Evolutionary conservation across 169 alveolate species (phyloP).

Genomic region (Neospora caninum): DNA sequence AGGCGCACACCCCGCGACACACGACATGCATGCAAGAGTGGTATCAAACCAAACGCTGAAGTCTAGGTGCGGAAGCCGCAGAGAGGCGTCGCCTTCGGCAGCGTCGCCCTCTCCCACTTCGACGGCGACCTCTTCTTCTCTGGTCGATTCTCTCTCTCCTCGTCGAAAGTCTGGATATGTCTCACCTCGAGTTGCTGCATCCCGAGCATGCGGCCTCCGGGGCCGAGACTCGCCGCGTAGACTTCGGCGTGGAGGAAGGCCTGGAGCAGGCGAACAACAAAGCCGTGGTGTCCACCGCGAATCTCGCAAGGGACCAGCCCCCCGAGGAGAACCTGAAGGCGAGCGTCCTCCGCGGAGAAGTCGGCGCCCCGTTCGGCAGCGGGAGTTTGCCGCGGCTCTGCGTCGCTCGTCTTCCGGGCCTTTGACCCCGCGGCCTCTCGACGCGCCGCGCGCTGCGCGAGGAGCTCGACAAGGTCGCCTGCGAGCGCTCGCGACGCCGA

Average conservation of each 20-base stretch:
- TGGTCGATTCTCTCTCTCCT: no score
- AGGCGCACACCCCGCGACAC: neutral
- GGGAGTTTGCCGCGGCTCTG: neutral
- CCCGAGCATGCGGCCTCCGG: neutral
- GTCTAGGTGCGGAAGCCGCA: no score
- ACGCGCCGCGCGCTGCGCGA: neutral
- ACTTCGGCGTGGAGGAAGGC: neutral
- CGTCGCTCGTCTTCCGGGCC: neutral
- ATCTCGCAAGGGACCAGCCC: neutral
- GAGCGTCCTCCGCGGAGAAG: neutral
- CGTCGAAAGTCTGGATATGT: neutral
- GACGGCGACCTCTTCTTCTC: neutral
- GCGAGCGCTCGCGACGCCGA: neutral
- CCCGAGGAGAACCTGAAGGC: neutral
- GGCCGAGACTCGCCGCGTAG: conserved; percentile 19
- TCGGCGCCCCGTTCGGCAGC: neutral
- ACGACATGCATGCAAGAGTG: no score
- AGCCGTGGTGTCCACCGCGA: neutral
- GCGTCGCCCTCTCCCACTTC: neutral
- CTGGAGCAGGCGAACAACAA: neutral
- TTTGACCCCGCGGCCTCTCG: neutral
- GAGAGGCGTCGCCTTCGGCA: no score
- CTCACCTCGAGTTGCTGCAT: conserved; percentile 12
- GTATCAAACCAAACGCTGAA: no score
- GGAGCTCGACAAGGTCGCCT: neutral